These are phyloP conservation scores for Lasiodiplodia theobromae DNA, from an alignment of 2,329 filamentous ascomycete genomes.

Conservation along the genomic window DNA sequence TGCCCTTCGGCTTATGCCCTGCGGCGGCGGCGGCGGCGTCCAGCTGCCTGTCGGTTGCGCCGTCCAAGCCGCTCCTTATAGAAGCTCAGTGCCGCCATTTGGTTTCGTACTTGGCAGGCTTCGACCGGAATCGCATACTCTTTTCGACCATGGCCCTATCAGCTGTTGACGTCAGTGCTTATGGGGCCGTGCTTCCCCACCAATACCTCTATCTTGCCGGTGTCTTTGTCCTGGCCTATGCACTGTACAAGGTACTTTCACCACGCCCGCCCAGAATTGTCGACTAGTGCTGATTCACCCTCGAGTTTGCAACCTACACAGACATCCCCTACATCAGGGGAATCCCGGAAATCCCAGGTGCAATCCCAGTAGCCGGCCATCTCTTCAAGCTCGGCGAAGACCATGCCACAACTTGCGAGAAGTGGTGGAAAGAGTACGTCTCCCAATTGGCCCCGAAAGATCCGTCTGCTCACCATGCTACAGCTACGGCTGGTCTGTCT, in stretches of 20 bases:
- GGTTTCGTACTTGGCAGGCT: neutral
- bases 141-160: constrained; percentile 14
- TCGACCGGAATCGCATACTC: constrained; percentile 9
- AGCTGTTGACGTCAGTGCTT: constrained; percentile 13
- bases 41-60: constrained; percentile 9
- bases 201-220: neutral
- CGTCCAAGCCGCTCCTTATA: constrained; percentile 16
- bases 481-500: constrained; percentile 56
- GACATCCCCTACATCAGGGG: constrained; percentile 59
- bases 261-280: neutral
- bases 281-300: neutral
- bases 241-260: constrained; percentile 8
- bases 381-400: constrained; percentile 60
- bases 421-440: constrained; percentile 55
- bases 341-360: constrained; percentile 59
- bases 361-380: constrained; percentile 59
- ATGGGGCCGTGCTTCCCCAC: constrained; percentile 23
- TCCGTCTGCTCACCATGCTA: constrained; percentile 39
- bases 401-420: constrained; percentile 60
- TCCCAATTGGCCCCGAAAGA: neutral
- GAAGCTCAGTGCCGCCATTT: neutral
- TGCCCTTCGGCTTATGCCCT: neutral
- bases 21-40: constrained; percentile 1
- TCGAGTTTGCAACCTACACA: constrained; percentile 43
- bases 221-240: constrained; percentile 6